phyloP scores from a whole-genome alignment of 2,329 filamentous ascomycete genomes.

The Elsinoe australis region DNA sequence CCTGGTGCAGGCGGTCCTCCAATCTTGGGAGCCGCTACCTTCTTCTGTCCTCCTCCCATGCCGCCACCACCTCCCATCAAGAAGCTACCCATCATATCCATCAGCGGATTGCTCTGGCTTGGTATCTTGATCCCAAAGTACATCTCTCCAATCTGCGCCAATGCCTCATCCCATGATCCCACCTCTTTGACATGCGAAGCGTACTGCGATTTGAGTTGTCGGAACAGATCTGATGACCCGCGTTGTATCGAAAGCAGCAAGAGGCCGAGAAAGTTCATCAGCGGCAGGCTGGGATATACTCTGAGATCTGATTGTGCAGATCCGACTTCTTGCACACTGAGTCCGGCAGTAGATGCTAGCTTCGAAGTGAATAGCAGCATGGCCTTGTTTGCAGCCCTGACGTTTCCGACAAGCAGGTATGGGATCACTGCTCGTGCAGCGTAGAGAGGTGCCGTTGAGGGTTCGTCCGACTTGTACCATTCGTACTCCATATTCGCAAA shows the following conservation, averaged over 20 bases:
- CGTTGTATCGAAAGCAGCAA: slow-evolving; percentile 77
- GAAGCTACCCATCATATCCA: slow-evolving; percentile 97
- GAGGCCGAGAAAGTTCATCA: slow-evolving; percentile 88
- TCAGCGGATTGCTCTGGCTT: slow-evolving; percentile 79
- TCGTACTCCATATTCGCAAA: slow-evolving; percentile 79
- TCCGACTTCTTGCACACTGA: slow-evolving; percentile 75
- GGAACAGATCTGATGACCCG: slow-evolving; percentile 68
- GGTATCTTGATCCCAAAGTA: slow-evolving; percentile 91
- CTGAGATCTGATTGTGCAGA: slow-evolving; percentile 62
- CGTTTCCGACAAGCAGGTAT: slow-evolving; percentile 82
- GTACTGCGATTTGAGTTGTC: slow-evolving; percentile 76
- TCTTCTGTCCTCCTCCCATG: slow-evolving; percentile 34
- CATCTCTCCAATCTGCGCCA: slow-evolving; percentile 87
- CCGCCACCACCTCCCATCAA: slow-evolving; percentile 76
- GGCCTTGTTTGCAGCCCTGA: slow-evolving; percentile 78
- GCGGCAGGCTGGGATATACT: slow-evolving; percentile 83
- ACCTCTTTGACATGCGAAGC: slow-evolving; percentile 67
- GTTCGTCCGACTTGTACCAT: slow-evolving; percentile 86
- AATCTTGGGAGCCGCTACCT: slow-evolving; percentile 41
- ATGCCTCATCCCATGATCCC: slow-evolving; percentile 62
- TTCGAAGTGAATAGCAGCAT: slow-evolving; percentile 67
- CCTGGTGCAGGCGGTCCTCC: slow-evolving; percentile 35
- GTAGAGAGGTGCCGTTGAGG: slow-evolving; percentile 80
- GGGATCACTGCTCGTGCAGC: slow-evolving; percentile 80
- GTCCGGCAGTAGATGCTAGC: slow-evolving; percentile 52